Conservation (phyloP, 306 rosid genomes). For the Corylus americana region DNA sequence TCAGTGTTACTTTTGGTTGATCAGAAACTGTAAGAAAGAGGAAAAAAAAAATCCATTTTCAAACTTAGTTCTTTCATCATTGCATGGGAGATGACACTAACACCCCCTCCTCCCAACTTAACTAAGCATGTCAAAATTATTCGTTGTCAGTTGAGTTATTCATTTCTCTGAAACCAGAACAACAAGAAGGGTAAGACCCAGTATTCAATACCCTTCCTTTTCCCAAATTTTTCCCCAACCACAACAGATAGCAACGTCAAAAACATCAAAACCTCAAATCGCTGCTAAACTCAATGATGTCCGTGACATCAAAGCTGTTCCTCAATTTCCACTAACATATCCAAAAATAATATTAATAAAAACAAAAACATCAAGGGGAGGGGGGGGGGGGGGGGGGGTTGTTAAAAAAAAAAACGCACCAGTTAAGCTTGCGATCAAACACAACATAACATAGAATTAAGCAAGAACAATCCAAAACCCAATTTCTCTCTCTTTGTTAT, state of each 20-base stretch:
- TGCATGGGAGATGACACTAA: not conserved
- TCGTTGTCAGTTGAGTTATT: slow-evolving; percentile 9
- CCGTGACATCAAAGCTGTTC: not conserved
- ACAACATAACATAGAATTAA: slow-evolving; percentile 14
- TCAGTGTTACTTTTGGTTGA: not conserved
- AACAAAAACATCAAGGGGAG: not conserved
- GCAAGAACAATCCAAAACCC: slow-evolving; percentile 23
- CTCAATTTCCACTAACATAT: not conserved
- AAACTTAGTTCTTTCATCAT: not conserved
- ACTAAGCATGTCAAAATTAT: slow-evolving; percentile 8
- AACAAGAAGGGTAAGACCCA: slow-evolving; percentile 2
- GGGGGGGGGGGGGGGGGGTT: too few relatives aligned
- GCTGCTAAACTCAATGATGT: slow-evolving; percentile 9
- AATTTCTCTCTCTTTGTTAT: slow-evolving; percentile 4
- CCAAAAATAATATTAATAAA: not conserved
- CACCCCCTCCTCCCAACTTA: not conserved
- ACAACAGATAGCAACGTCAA: not conserved
- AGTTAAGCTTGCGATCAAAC: slow-evolving; percentile 6
- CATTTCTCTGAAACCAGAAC: slow-evolving; percentile 13
- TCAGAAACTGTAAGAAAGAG: not conserved
- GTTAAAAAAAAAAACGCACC: not conserved
- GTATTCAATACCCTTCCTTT: not conserved
- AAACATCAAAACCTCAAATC: not conserved
- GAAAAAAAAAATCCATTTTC: not conserved
- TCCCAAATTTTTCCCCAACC: not conserved